Evolutionary conservation across 306 rosid species (phyloP).

Genomic region (Sicyos baderoa): DNA sequence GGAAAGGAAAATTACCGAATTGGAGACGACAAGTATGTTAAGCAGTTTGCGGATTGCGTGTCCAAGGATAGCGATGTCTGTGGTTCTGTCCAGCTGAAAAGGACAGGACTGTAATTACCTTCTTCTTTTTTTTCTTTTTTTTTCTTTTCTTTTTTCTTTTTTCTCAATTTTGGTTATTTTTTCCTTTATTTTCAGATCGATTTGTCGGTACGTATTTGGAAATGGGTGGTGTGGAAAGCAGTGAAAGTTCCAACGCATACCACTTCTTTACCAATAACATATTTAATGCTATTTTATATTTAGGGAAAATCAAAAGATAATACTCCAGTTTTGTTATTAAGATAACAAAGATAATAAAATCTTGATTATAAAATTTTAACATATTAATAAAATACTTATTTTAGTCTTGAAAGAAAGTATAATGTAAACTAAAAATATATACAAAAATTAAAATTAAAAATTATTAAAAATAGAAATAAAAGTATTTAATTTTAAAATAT

Average conservation of each 20-base stretch:
- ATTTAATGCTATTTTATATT: background rate
- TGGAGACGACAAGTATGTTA: background rate
- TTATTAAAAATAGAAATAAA: too few species aligned
- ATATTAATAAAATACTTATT: too few species aligned
- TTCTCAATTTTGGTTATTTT: background rate
- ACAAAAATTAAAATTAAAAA: too few species aligned
- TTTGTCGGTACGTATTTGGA: background rate
- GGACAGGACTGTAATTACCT: background rate
- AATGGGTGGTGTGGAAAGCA: background rate
- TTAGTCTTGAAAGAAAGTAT: too few species aligned
- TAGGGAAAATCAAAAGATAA: too few species aligned
- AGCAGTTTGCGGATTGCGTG: background rate
- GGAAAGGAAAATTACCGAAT: background rate
- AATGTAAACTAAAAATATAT: too few species aligned
- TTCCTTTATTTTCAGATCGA: background rate
- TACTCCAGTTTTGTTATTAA: too few species aligned
- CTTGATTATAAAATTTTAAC: too few species aligned
- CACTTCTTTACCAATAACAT: background rate
- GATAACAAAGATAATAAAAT: too few species aligned
- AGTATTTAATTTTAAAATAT: too few species aligned
- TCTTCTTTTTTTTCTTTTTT: background rate
- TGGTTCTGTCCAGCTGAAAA: conserved; percentile 2
- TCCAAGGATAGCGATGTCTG: conserved; percentile 11
- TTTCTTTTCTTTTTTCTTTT: background rate
- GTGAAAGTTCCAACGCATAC: background rate